Conservation (phyloP, 208 protist species). For the Trypanosoma lewisi region DNA sequence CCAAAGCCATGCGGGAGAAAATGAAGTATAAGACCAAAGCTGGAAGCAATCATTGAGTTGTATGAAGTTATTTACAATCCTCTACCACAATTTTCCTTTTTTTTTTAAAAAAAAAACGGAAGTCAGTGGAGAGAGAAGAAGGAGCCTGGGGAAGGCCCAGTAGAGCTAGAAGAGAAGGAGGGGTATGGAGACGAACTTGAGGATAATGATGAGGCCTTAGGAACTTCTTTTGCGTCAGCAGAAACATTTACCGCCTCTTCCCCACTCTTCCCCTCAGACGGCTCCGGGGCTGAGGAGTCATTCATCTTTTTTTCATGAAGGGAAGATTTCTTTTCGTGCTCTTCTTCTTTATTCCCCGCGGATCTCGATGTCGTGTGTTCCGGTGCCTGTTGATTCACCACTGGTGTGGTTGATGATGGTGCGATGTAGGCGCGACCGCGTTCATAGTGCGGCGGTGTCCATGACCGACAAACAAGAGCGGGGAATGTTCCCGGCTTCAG, state of each 20-base stretch:
- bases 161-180: background rate
- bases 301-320: background rate
- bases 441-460: conserved; percentile 52
- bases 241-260: background rate
- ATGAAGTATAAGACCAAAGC: no score
- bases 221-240: background rate
- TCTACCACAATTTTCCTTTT: background rate
- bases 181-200: background rate
- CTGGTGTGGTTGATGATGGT: no score
- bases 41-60: no score
- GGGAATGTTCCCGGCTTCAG: conserved; percentile 52
- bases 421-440: conserved; percentile 47
- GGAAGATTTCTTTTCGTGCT: background rate
- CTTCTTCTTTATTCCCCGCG: background rate
- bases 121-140: no score
- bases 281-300: background rate
- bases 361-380: background rate
- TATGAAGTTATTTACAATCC: no score
- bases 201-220: background rate
- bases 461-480: conserved; percentile 46
- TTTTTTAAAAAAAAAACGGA: background rate
- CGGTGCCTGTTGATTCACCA: background rate
- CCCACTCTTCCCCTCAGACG: background rate
- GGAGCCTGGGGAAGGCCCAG: no score
- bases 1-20: no score